phyloP scores from a whole-genome alignment of 2,329 filamentous ascomycete species.

The Colletotrichum magnum region DNA sequence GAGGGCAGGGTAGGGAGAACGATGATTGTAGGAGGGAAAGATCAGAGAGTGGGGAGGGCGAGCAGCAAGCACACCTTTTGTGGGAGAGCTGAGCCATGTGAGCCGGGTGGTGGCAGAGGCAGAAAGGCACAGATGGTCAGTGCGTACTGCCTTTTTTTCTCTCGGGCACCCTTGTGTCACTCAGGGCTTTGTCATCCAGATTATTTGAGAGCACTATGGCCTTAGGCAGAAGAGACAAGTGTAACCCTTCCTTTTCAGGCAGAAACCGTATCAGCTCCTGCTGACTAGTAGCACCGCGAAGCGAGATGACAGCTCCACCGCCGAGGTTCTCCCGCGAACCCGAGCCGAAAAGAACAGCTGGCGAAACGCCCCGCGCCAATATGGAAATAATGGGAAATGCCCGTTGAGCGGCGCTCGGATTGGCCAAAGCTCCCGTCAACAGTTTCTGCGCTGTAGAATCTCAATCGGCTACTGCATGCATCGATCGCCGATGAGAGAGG shows the following conservation, averaged over 20 bases:
- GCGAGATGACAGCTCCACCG: constrained; percentile 29
- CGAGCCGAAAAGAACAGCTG: constrained; percentile 1
- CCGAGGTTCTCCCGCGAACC: constrained; percentile 27
- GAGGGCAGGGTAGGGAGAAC: constrained; percentile 9
- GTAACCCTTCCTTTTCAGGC: constrained; percentile 3
- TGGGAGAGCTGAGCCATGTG: constrained; percentile 4
- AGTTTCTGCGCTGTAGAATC: not conserved
- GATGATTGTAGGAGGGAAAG: constrained; percentile 3
- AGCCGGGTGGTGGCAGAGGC: constrained; percentile 12
- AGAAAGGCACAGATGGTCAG: not conserved
- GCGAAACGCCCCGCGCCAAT: not conserved
- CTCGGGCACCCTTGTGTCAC: not conserved
- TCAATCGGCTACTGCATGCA: too few species aligned
- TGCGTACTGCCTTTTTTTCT: constrained; percentile 9
- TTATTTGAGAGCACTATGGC: not conserved
- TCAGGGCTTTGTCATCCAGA: constrained; percentile 24
- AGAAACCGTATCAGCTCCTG: not conserved
- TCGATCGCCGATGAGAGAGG: too few species aligned
- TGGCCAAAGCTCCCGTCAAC: constrained; percentile 30
- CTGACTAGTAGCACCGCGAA: constrained; percentile 18
- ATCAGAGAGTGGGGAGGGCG: constrained; percentile 2
- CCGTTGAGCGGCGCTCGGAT: constrained; percentile 1
- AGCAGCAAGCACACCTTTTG: constrained; percentile 18
- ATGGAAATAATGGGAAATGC: constrained; percentile 36
- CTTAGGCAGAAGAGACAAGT: constrained; percentile 7